Percentiles rank a stretch among this genome's conserved stretches.
These are phyloP conservation scores for Protomyces gravidus DNA, from an alignment of 1,139 yeast genomes.

Conservation along the genomic window DNA sequence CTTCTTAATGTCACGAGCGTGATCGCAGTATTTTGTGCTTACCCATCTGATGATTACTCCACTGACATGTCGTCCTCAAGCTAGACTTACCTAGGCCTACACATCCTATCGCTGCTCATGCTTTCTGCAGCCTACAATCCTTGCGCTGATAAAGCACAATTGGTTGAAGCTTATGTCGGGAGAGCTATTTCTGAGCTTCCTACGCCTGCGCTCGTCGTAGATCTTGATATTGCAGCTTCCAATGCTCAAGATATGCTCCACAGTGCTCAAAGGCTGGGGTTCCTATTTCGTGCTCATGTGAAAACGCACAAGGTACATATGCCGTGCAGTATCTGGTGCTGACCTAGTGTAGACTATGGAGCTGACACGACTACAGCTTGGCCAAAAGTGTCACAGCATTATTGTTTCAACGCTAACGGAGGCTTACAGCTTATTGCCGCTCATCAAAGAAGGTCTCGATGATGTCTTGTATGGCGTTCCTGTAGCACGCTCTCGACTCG, in stretches of 20 bases:
- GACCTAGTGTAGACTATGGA: constrained; percentile 41
- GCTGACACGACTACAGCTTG: constrained; percentile 49
- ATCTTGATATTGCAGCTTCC: constrained; percentile 41
- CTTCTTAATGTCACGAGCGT: too few species aligned
- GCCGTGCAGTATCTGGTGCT: neutral
- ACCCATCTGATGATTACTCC: too few species aligned
- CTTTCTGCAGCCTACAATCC: neutral
- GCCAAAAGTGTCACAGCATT: constrained; percentile 48
- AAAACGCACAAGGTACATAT: constrained; percentile 58
- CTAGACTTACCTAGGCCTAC: too few species aligned
- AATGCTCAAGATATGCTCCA: constrained; percentile 47
- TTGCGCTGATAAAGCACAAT: constrained; percentile 23
- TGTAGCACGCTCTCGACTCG: constrained; percentile 50
- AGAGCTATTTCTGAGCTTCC: constrained; percentile 44
- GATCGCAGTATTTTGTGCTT: too few species aligned
- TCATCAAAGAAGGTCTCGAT: constrained; percentile 45
- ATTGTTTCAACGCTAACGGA: constrained; percentile 71
- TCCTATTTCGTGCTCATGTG: constrained; percentile 61
- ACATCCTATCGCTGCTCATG: too few species aligned
- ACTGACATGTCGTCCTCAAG: too few species aligned
- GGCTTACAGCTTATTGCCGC: constrained; percentile 54
- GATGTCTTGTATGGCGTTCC: constrained; percentile 72
- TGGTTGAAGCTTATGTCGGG: constrained; percentile 36
- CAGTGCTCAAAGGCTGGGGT: constrained; percentile 38
- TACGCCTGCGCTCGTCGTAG: constrained; percentile 54